Percentiles rank a stretch among this genome's conserved stretches.
Evolutionary conservation across 257 asterid species (phyloP).

Genomic region (Plantago ovata): DNA sequence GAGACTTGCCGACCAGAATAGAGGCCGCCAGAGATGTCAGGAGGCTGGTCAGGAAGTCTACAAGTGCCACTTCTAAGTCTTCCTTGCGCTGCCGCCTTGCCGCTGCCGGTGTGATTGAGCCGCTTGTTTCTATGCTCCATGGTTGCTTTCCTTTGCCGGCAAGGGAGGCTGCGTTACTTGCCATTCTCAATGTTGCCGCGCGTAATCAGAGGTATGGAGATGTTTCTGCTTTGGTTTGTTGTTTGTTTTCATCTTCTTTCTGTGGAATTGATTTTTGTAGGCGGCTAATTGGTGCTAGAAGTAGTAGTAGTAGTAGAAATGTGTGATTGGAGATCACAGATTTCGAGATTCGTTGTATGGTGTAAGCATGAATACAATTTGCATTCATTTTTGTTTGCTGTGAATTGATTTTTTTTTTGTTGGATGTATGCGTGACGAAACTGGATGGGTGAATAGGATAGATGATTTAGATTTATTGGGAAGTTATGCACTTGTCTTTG

Average conservation of each 20-base stretch:
- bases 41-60: conserved; percentile 66
- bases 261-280: background rate
- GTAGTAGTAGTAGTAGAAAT: too few species aligned
- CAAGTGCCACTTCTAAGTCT: conserved; percentile 52
- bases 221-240: too few species aligned
- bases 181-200: conserved; percentile 89
- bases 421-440: conserved; percentile 2
- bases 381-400: background rate
- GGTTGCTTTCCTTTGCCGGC: conserved; percentile 46
- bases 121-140: conserved; percentile 74
- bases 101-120: conserved; percentile 81
- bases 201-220: conserved; percentile 76
- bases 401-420: conserved; percentile 13
- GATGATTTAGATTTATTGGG: too few species aligned
- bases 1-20: conserved; percentile 54
- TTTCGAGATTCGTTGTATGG: background rate
- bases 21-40: conserved; percentile 84
- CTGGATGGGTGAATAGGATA: conserved; percentile 1
- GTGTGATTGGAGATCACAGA: background rate
- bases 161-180: conserved; percentile 81
- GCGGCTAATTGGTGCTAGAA: too few species aligned
- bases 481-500: too few species aligned
- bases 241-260: background rate
- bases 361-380: too few species aligned
- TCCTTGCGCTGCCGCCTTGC: conserved; percentile 68